These are phyloP conservation scores for Flaveria trinervia DNA, from an alignment of 129 eudicot species.

Conservation along the genomic window DNA sequence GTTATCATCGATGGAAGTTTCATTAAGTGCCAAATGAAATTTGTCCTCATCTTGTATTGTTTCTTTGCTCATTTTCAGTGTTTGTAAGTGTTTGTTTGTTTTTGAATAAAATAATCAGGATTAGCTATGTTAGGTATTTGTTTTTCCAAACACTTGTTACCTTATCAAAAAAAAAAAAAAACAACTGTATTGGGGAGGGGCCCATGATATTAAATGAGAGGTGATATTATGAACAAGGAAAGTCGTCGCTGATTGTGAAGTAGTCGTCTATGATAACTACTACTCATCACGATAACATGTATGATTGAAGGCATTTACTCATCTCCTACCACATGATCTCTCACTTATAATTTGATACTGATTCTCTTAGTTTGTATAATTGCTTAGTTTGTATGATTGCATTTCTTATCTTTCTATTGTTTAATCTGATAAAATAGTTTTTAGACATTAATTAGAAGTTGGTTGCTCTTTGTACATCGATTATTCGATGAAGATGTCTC, in stretches of 20 bases:
- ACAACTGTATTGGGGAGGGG: background rate
- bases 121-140: background rate
- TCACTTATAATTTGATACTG: background rate
- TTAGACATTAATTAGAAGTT: too few relatives aligned
- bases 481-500: too few relatives aligned
- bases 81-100: background rate
- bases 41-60: conserved; percentile 1
- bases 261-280: background rate
- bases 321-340: conserved; percentile 1
- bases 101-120: background rate
- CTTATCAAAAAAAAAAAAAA: background rate
- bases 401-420: background rate
- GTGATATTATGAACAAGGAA: background rate
- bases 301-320: background rate
- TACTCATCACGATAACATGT: background rate
- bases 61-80: background rate
- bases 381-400: background rate
- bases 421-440: background rate
- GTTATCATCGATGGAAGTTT: background rate
- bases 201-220: background rate
- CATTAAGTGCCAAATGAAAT: background rate
- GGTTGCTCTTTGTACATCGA: too few relatives aligned
- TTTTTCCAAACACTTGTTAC: background rate
- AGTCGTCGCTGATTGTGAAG: background rate
- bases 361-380: too few relatives aligned